Evolutionary conservation across 2,329 filamentous ascomycete species (phyloP).

Genomic region (Tetracladium maxilliforme): DNA sequence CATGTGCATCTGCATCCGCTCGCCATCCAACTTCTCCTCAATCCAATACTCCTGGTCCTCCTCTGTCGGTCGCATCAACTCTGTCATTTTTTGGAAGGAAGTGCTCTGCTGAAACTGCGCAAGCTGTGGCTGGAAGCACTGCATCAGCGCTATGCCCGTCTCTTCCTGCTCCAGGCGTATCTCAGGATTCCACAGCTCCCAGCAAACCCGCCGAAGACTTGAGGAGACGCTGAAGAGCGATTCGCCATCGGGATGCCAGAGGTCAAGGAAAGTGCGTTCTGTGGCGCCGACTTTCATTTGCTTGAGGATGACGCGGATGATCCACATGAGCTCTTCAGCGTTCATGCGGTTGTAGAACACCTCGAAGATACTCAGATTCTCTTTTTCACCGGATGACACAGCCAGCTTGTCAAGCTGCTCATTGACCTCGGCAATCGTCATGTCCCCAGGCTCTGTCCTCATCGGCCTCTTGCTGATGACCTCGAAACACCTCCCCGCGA

Average conservation of each 20-base stretch:
- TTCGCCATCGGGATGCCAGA: conserved; percentile 70
- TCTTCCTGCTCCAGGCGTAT: conserved; percentile 63
- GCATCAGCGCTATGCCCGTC: conserved; percentile 67
- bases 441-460: conserved; percentile 54
- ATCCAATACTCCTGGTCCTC: conserved; percentile 82
- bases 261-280: conserved; percentile 73
- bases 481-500: conserved; percentile 78
- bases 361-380: conserved; percentile 69
- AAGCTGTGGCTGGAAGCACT: conserved; percentile 91
- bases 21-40: conserved; percentile 93
- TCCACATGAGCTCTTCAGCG: conserved; percentile 82
- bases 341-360: conserved; percentile 87
- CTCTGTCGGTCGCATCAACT: conserved; percentile 46
- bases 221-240: conserved; percentile 80
- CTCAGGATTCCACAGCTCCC: conserved; percentile 70
- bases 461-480: conserved; percentile 74
- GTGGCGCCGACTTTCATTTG: conserved; percentile 64
- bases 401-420: conserved; percentile 68
- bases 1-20: conserved; percentile 96
- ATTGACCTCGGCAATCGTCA: conserved; percentile 86
- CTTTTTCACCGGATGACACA: conserved; percentile 61
- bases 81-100: conserved; percentile 69
- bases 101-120: conserved; percentile 82
- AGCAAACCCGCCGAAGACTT: conserved; percentile 80
- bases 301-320: conserved; percentile 83